A percentile compares a stretch with the other conserved stretches of the same genome.
Conservation (phyloP, 306 rosid species). For the Oxytropis ochrocephala region DNA sequence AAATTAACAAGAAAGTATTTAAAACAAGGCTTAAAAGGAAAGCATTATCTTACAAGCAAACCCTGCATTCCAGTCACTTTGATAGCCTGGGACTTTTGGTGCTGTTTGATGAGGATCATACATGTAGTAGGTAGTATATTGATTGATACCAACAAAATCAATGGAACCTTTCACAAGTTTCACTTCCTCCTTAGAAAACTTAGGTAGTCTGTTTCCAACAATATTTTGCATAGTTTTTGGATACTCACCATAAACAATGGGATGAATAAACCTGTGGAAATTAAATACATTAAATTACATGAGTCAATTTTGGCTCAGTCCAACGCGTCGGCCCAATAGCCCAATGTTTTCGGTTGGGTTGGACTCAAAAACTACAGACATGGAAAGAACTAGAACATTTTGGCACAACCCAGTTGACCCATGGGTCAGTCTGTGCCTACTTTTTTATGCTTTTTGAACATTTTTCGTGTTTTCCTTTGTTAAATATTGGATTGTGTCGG, state of each 20-base stretch:
- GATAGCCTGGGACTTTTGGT: constrained; percentile 63
- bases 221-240: constrained; percentile 72
- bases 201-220: constrained; percentile 81
- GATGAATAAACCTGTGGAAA: constrained; percentile 77
- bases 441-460: no score
- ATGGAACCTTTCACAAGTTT: constrained; percentile 72
- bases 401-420: no score
- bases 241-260: constrained; percentile 84
- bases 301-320: no score
- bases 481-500: no score
- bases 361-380: no score
- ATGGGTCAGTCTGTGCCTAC: no score
- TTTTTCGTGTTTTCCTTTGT: no score
- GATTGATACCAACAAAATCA: constrained; percentile 81
- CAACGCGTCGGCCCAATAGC: no score
- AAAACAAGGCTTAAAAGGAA: neutral
- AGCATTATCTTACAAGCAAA: constrained; percentile 63
- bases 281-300: neutral
- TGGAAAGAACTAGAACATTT: no score
- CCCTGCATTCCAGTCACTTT: constrained; percentile 76
- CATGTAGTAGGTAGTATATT: constrained; percentile 72
- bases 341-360: no score
- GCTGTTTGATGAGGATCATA: constrained; percentile 46
- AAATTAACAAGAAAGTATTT: neutral
- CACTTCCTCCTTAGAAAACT: constrained; percentile 71